phyloP scores from a whole-genome alignment of 306 rosid genomes.

The Lotus japonicus region DNA sequence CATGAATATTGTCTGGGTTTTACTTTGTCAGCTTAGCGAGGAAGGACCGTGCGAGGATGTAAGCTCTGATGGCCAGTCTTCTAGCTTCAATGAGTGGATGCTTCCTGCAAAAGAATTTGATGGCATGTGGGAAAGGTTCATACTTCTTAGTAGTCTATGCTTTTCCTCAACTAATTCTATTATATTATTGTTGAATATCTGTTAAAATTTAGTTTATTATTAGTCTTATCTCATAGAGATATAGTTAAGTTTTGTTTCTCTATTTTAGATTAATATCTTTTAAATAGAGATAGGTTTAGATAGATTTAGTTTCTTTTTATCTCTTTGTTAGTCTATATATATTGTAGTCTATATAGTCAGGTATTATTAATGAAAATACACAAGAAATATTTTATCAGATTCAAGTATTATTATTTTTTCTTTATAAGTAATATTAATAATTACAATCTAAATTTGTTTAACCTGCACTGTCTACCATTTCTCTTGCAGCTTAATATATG shows the following conservation, averaged over 20 bases:
- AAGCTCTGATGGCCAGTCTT: conserved; percentile 77
- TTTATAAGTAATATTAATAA: not conserved
- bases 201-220: too few relatives aligned
- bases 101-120: conserved; percentile 96
- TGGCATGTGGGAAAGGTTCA: conserved; percentile 98
- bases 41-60: conserved; percentile 93
- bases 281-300: too few relatives aligned
- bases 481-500: conserved; percentile 75
- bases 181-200: not conserved
- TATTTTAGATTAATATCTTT: too few relatives aligned
- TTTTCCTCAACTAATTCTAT: conserved; percentile 1
- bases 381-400: too few relatives aligned
- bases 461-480: conserved; percentile 10
- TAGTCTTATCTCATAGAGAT: too few relatives aligned
- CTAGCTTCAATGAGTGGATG: conserved; percentile 91
- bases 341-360: too few relatives aligned
- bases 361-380: too few relatives aligned
- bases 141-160: conserved; percentile 21
- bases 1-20: conserved; percentile 20
- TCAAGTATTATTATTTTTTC: conserved; percentile 3
- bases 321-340: too few relatives aligned
- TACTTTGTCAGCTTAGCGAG: conserved; percentile 69
- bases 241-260: too few relatives aligned
- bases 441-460: conserved; percentile 5
- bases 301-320: too few relatives aligned